Evolutionary conservation across 2,329 filamentous ascomycete genomes (phyloP), one percentile per base, ranked within the genome.

Genomic region (Hypoxylon sp.): DNA sequence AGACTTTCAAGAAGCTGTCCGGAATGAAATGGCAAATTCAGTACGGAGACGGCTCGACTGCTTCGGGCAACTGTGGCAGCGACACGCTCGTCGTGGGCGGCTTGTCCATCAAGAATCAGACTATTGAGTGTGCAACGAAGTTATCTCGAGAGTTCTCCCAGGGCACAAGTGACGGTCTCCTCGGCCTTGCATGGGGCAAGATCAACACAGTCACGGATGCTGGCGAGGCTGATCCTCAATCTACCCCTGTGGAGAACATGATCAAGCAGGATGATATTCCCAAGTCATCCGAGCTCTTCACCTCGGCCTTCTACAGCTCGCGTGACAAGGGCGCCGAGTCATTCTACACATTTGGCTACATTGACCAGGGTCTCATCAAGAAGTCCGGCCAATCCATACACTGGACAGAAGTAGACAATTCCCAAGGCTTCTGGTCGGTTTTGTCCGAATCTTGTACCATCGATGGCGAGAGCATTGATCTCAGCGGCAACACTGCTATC

Each of bases 341-440:
- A 0, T 93, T 92, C 81, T 93, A 91, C 80, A 93, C 91, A 1
- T 93, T 93, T 70, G 91, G 91, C 19, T 91, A 83, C 77, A 90
- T 93, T 74, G 90, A 93, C 73, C 75, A 90, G 69, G 84, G 86
- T n/a, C 84, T 87, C 0, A 82, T 91, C 51, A 83, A 81, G 60
- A 81, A 82, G 2, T 84, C 85, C 1, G 84, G 83, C 30, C 76
- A 85, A 66, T 82, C 87, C 1, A 85, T 90, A 41, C 78, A 82
- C 70, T 93, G 89, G 79, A 85, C 87, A 0, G 81, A 85, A 11
- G 79, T 93, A 52, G 88, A 93, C 79, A 88, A 85, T 63, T 85
- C 83, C 1, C 78, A 88, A 60, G 91, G 91, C 21, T 92, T 91
- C 81, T 93, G 90, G 91, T 81, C 85, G 77, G 87, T 93, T 75